phyloP scores from a whole-genome alignment of 495 filamentous ascomycete species.

The Terfezia claveryi region DNA sequence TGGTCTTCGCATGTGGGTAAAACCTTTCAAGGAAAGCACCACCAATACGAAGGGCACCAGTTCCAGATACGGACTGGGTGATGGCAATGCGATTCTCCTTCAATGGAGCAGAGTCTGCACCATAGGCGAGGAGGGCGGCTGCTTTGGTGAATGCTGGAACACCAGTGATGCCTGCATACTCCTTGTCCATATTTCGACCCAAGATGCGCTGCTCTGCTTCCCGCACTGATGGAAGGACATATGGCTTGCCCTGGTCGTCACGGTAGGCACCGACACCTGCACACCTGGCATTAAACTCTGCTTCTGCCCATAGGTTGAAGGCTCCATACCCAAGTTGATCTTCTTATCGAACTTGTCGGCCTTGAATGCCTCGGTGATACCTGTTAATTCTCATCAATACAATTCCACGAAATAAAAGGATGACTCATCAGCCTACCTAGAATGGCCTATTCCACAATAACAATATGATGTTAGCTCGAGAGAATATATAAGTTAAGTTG shows the following conservation, averaged over 20 bases:
- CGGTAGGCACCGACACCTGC: conserved; percentile 61
- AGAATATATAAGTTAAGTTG: too few relatives aligned
- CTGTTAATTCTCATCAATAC: conserved; percentile 6
- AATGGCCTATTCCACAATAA: too few relatives aligned
- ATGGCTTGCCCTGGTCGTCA: conserved; percentile 92
- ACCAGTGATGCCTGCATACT: conserved; percentile 95
- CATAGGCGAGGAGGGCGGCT: conserved; percentile 77
- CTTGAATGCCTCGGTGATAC: conserved; percentile 98
- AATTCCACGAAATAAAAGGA: too few relatives aligned
- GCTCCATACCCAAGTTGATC: conserved; percentile 69
- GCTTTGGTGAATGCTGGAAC: conserved; percentile 82
- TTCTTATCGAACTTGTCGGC: conserved; percentile 76
- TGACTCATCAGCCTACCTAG: too few relatives aligned
- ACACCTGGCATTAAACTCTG: background rate
- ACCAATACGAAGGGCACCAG: conserved; percentile 82
- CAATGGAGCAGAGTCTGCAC: conserved; percentile 49
- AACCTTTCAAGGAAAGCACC: conserved; percentile 78
- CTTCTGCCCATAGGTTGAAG: background rate
- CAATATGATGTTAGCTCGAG: too few relatives aligned
- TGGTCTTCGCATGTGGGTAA: conserved; percentile 74
- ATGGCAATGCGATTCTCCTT: conserved; percentile 50
- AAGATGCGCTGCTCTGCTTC: conserved; percentile 75
- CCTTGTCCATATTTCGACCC: conserved; percentile 61
- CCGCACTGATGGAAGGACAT: conserved; percentile 83
- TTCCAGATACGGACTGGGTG: conserved; percentile 95